These are phyloP conservation scores for Phytopythium helicoides DNA, from an alignment of 352 stramenopile species.

Conservation along the genomic window DNA sequence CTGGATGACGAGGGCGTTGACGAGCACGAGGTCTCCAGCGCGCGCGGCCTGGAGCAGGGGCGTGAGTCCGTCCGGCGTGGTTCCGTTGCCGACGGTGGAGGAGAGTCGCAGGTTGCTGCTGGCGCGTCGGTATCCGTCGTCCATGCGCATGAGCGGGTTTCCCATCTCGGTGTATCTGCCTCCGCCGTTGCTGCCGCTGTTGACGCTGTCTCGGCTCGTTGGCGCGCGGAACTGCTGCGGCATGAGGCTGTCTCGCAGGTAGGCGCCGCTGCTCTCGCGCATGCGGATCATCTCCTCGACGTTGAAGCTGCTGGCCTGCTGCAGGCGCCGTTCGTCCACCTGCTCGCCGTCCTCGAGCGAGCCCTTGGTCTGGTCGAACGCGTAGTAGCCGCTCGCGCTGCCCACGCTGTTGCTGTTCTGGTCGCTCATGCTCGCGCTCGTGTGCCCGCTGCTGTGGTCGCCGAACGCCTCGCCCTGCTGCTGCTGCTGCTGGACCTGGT, in stretches of 20 bases:
- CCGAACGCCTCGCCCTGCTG: slow-evolving; percentile 14
- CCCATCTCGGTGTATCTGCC: slow-evolving; percentile 54
- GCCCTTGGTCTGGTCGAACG: slow-evolving; percentile 16
- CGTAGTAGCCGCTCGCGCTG: slow-evolving; percentile 20
- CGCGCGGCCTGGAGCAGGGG: slow-evolving; percentile 60
- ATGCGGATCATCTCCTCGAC: slow-evolving; percentile 59
- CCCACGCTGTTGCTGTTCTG: slow-evolving; percentile 21
- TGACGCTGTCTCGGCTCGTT: slow-evolving; percentile 6
- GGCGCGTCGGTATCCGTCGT: slow-evolving; percentile 55
- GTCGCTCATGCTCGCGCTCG: slow-evolving; percentile 14
- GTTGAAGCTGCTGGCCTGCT: slow-evolving; percentile 54
- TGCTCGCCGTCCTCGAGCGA: slow-evolving; percentile 26
- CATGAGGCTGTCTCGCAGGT: slow-evolving; percentile 56
- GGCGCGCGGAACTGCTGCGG: slow-evolving; percentile 11
- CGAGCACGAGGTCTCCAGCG: slow-evolving; percentile 58
- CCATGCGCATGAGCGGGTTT: slow-evolving; percentile 71
- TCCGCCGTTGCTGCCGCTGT: slow-evolving; percentile 5
- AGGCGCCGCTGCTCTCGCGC: slow-evolving; percentile 30
- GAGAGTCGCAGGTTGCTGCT: slow-evolving; percentile 26
- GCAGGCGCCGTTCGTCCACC: slow-evolving; percentile 21
- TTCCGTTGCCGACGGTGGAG: neutral
- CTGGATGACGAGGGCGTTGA: slow-evolving; percentile 73
- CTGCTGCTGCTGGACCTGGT: slow-evolving; percentile 6
- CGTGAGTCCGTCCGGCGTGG: slow-evolving; percentile 54
- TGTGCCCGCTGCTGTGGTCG: slow-evolving; percentile 7